A percentile compares a stretch with the other conserved stretches of the same genome.
These are phyloP conservation scores for Cystobasidium slooffiae DNA, from an alignment of 1,284 basidiomycete genomes.

Conservation along the genomic window DNA sequence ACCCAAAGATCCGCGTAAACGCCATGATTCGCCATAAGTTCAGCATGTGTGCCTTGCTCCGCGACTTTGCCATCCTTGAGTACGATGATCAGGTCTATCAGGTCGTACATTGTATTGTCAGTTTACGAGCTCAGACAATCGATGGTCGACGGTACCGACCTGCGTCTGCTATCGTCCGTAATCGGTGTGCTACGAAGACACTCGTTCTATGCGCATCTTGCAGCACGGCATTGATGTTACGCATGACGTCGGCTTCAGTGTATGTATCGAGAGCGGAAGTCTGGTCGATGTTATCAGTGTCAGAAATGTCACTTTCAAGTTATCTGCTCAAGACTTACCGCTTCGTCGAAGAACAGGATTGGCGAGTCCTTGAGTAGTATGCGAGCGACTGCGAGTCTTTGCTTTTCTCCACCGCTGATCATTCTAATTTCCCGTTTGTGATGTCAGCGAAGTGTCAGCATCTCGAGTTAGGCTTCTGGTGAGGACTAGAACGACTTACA, in stretches of 20 bases:
- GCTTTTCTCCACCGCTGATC: constrained; percentile 98
- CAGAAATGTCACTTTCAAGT: too few relatives aligned
- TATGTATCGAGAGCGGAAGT: constrained; percentile 93
- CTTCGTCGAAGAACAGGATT: constrained; percentile 97
- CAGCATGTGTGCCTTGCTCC: constrained; percentile 90
- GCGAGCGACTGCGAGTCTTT: constrained; percentile 89
- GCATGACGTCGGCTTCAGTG: constrained; percentile 93
- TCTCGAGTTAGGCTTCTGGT: not conserved
- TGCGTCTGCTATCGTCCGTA: constrained; percentile 87
- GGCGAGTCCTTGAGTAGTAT: constrained; percentile 90
- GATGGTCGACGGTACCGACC: constrained; percentile 61
- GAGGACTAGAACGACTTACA: constrained; percentile 17
- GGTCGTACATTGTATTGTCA: constrained; percentile 32
- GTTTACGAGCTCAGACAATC: constrained; percentile 2
- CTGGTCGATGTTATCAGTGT: too few relatives aligned
- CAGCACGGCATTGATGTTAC: constrained; percentile 82
- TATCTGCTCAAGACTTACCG: constrained; percentile 74
- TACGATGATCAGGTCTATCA: constrained; percentile 83
- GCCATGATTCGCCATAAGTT: constrained; percentile 71
- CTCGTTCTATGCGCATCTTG: constrained; percentile 80
- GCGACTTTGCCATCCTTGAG: constrained; percentile 80
- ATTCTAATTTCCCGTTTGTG: constrained; percentile 67
- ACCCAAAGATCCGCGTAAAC: constrained; percentile 86
- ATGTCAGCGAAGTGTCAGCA: not conserved
- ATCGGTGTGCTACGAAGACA: constrained; percentile 90